Conservation (phyloP, 2,329 filamentous ascomycete species). For the Aspergillus vadensis region DNA sequence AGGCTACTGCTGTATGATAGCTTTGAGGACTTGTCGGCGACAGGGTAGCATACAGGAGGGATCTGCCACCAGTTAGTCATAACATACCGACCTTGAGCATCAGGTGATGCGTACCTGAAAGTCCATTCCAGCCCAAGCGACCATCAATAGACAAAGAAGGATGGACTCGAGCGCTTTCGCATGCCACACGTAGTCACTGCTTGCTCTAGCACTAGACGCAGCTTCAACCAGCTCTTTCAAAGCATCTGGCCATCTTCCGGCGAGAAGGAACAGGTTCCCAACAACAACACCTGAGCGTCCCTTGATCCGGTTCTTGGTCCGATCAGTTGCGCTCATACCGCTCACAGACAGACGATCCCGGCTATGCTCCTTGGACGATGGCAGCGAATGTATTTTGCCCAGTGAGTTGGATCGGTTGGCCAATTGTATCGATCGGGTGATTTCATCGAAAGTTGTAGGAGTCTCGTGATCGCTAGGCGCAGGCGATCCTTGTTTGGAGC, state of each 20-base stretch:
- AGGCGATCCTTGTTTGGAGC: constrained; percentile 39
- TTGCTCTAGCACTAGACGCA: constrained; percentile 71
- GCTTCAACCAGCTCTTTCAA: constrained; percentile 80
- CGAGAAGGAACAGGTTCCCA: constrained; percentile 82
- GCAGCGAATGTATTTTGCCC: constrained; percentile 38
- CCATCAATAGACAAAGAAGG: constrained; percentile 76
- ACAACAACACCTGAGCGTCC: constrained; percentile 77
- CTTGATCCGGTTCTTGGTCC: constrained; percentile 77
- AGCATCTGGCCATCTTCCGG: constrained; percentile 87
- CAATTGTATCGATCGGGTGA: constrained; percentile 47
- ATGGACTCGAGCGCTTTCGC: constrained; percentile 92
- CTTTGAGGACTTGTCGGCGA: constrained; percentile 52
- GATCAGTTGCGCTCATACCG: constrained; percentile 76
- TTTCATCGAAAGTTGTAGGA: constrained; percentile 58
- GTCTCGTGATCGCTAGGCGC: constrained; percentile 43
- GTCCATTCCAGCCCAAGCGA: constrained; percentile 80
- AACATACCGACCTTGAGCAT: neutral
- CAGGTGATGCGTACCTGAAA: constrained; percentile 56
- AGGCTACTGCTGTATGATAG: constrained; percentile 43
- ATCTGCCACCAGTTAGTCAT: constrained; percentile 45
- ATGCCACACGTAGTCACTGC: constrained; percentile 95
- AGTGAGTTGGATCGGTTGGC: constrained; percentile 43
- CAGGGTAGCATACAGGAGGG: constrained; percentile 55
- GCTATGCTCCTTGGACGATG: constrained; percentile 56
- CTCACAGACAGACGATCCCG: constrained; percentile 62